Conservation (phyloP, 768 basidiomycete genomes). For the Mycena vitilis region DNA sequence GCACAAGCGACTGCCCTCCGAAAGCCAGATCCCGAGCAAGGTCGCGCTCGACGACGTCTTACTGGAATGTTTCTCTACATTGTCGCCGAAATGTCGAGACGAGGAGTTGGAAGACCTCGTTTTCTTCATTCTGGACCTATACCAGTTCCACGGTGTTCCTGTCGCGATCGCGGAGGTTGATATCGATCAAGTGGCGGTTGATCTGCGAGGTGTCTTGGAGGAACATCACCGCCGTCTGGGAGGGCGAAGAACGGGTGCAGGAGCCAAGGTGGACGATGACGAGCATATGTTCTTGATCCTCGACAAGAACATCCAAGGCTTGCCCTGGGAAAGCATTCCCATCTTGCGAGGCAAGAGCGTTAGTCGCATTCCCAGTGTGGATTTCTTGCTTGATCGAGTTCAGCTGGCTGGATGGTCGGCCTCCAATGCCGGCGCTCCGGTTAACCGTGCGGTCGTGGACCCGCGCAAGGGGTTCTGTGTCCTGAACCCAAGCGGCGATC, state of each 20-base stretch:
- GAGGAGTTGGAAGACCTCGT: constrained; percentile 96
- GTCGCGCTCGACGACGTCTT: constrained; percentile 78
- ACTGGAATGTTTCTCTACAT: constrained; percentile 86
- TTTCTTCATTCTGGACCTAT: constrained; percentile 93
- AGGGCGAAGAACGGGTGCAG: constrained; percentile 41
- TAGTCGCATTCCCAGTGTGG: constrained; percentile 91
- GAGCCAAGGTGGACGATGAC: constrained; percentile 50
- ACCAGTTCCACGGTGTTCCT: constrained; percentile 91
- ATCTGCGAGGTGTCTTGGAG: constrained; percentile 81
- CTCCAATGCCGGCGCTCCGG: constrained; percentile 32
- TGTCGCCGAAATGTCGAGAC: constrained; percentile 85
- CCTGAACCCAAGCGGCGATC: constrained; percentile 93
- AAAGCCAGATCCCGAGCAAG: constrained; percentile 51
- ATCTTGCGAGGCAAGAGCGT: constrained; percentile 85
- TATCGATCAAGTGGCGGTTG: constrained; percentile 88
- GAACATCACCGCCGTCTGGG: constrained; percentile 65
- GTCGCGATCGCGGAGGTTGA: constrained; percentile 94
- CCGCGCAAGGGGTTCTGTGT: constrained; percentile 81
- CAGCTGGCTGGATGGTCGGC: constrained; percentile 60
- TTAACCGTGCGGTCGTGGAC: constrained; percentile 69
- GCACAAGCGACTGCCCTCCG: constrained; percentile 50
- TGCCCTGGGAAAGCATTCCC: constrained; percentile 98
- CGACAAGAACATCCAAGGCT: constrained; percentile 87
- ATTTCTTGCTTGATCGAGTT: constrained; percentile 89
- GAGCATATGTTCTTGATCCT: constrained; percentile 89